Base-by-base conservation (phyloP, 176 grass and related monocot genomes). In the Puya raimondii region DNA sequence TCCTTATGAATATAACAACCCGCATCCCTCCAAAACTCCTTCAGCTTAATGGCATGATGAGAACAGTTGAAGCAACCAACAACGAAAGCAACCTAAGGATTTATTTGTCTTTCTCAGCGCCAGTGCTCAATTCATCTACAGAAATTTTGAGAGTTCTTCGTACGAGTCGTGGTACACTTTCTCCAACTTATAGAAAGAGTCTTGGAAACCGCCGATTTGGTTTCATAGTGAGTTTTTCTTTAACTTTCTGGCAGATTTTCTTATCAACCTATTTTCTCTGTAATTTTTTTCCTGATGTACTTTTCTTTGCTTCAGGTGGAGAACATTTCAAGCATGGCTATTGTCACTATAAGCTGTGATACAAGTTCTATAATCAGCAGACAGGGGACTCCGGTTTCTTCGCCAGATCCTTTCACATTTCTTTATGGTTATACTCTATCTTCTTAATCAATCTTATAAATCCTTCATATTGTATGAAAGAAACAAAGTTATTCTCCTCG, bases 1-100 rank as follows among this genome's bases (percentile, higher is more conserved):
- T 92, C 9, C 69, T 73, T 2, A 77, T 92, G 84, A 92, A 70
- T 57, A 84, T 92, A 68, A 80, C 79, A 4, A 76, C 84, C 51
- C 48, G 26, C 12, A 84, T 92, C 1, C 89, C 86, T 0, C 22
- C 81, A 61, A 90, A 85, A 82, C 58, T 79, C 42, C 29, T 97
- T 50, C 64, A 80, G 72, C 81, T 92, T 1, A 74, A 97, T 71
- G 89, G 86, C 70, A 66, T 71, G 61, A 57, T 69, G 15, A 91
- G 93, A 76, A 72, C 83, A 23, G 86, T 89, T 11, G 27, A 80
- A 48, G 93, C 93, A 17, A 97, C 84, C 77, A 97, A 97, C 53
- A 69, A 82, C 50, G 66, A 74, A 0, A 52, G 65, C 27, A 70
- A 73, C 68, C 72, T 92, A 12, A 87, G 81, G 20, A 57, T 97